Conservation (phyloP, 2,329 filamentous ascomycete species). For the Calonectria fujianensis region DNA sequence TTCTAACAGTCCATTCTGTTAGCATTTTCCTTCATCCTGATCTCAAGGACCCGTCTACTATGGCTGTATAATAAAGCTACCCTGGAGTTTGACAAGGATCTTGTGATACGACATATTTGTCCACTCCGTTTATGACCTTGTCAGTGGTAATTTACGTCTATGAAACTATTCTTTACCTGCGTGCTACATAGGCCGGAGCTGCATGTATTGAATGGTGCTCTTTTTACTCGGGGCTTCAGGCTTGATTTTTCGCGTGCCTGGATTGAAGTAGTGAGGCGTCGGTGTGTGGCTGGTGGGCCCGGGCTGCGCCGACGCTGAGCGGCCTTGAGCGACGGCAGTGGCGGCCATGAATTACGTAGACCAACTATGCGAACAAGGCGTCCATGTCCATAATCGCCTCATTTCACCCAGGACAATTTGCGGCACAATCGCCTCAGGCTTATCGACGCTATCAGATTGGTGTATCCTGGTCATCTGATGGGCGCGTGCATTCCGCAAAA, state of each 20-base stretch:
- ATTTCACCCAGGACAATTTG: background rate
- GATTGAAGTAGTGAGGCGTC: no score
- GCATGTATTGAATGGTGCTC: background rate
- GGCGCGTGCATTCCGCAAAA: background rate
- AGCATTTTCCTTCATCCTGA: no score
- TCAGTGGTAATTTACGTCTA: no score
- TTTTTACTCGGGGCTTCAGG: background rate
- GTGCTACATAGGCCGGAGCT: no score
- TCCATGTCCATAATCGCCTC: background rate
- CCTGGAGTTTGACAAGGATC: no score
- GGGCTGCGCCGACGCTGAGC: background rate
- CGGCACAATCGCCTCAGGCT: background rate
- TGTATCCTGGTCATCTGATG: slow-evolving; percentile 6
- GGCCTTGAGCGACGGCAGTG: background rate
- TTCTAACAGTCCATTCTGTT: no score
- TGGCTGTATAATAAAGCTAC: no score
- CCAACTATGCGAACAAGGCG: background rate
- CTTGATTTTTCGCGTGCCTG: background rate
- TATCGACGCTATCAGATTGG: background rate
- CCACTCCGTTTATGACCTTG: no score
- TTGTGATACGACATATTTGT: no score
- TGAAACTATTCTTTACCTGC: no score
- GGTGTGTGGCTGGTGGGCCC: background rate
- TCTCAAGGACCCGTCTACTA: no score
- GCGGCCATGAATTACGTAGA: background rate